phyloP scores from a whole-genome alignment of 2,329 filamentous ascomycete species.

The Aspergillus uvarum region DNA sequence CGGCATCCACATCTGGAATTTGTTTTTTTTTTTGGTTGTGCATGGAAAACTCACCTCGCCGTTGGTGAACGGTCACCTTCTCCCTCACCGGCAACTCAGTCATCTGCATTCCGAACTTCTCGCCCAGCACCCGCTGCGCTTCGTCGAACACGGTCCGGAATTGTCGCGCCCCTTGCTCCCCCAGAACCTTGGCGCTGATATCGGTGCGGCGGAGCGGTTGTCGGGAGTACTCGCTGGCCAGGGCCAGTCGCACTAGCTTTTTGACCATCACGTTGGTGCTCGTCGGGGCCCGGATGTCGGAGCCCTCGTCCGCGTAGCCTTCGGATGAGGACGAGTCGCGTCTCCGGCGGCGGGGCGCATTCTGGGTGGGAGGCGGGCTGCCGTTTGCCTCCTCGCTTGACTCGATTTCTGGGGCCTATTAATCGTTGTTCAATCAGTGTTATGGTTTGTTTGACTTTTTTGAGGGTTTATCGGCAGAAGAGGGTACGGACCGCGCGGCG shows the following conservation, averaged over 20 bases:
- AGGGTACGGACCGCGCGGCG: constrained; percentile 28
- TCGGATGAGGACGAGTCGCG: constrained; percentile 12
- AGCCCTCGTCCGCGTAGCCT: constrained; percentile 18
- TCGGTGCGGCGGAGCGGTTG: constrained; percentile 58
- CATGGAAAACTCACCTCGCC: constrained; percentile 59
- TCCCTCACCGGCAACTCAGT: constrained; percentile 77
- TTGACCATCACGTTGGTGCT: constrained; percentile 52
- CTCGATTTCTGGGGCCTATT: constrained; percentile 10
- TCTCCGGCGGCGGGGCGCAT: constrained; percentile 16
- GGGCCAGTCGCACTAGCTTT: constrained; percentile 61
- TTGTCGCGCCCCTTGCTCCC: constrained; percentile 61
- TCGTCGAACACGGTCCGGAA: constrained; percentile 76
- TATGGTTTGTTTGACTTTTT: not conserved
- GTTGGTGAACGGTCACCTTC: constrained; percentile 76
- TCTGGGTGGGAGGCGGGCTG: constrained; percentile 6
- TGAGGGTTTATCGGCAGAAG: not conserved
- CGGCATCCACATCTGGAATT: not conserved
- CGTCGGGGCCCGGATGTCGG: constrained; percentile 25
- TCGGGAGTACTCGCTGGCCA: constrained; percentile 61
- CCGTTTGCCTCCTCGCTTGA: constrained; percentile 10
- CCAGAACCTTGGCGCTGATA: constrained; percentile 67
- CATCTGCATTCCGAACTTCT: constrained; percentile 89
- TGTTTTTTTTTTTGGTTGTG: too few relatives aligned
- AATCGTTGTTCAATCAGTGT: not conserved
- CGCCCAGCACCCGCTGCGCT: constrained; percentile 70